phyloP scores from a whole-genome alignment of 192 early-diverging fungal species.

The Coemansia sp. region DNA sequence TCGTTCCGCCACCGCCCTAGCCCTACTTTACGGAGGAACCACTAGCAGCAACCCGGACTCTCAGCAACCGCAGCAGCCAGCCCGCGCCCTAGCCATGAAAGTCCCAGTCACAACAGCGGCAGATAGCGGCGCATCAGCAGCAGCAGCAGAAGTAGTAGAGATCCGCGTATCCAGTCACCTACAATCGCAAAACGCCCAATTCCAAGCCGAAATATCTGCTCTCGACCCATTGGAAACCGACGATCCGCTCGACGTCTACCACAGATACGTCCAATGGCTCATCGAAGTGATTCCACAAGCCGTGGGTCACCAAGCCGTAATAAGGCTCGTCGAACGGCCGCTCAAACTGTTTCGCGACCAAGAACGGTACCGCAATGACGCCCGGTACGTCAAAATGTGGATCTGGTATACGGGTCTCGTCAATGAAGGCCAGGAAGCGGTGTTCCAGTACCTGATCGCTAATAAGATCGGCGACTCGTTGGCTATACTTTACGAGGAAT shows the following conservation, averaged over 20 bases:
- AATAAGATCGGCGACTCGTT: slow-evolving; percentile 73
- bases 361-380: slow-evolving; percentile 62
- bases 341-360: slow-evolving; percentile 57
- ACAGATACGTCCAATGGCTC: slow-evolving; percentile 65
- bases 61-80: slow-evolving; percentile 27
- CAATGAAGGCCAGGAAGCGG: slow-evolving; percentile 59
- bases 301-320: slow-evolving; percentile 55
- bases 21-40: slow-evolving; percentile 35
- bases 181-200: slow-evolving; percentile 43
- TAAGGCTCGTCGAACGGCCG: slow-evolving; percentile 59
- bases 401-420: slow-evolving; percentile 58
- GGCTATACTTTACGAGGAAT: slow-evolving; percentile 78
- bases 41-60: background rate
- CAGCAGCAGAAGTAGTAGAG: background rate
- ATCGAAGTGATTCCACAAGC: slow-evolving; percentile 66
- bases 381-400: slow-evolving; percentile 67
- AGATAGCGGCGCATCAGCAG: too few species aligned
- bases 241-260: slow-evolving; percentile 66
- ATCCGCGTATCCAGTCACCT: slow-evolving; percentile 20
- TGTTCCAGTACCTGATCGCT: slow-evolving; percentile 74
- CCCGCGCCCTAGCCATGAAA: background rate
- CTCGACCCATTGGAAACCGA: slow-evolving; percentile 37
- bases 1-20: slow-evolving; percentile 61
- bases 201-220: slow-evolving; percentile 33
- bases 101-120: background rate